Conservation (phyloP, 176 grass and related monocot genomes). For the Themeda triandra region DNA sequence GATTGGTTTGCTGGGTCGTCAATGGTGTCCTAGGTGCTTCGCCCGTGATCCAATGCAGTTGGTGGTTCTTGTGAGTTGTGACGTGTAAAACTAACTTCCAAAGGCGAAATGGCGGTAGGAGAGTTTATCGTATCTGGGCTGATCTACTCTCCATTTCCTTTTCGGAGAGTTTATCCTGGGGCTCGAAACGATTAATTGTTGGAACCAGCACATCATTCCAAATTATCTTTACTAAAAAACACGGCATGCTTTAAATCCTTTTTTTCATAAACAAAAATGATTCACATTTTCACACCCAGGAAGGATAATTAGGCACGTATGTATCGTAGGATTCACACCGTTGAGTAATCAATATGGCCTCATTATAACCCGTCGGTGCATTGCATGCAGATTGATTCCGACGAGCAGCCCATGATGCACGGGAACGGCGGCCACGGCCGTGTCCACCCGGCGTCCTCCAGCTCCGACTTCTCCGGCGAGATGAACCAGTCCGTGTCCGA, state of each 20-base stretch:
- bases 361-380: neutral
- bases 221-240: neutral
- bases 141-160: neutral
- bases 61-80: neutral
- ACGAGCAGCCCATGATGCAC: slow-evolving; percentile 37
- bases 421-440: slow-evolving; percentile 18
- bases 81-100: neutral
- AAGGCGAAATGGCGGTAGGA: neutral
- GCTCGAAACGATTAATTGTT: neutral
- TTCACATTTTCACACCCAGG: neutral
- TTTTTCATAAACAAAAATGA: neutral
- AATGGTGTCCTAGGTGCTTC: too few species aligned
- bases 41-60: too few species aligned
- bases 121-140: neutral
- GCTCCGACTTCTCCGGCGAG: slow-evolving; percentile 55
- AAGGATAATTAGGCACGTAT: neutral
- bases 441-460: slow-evolving; percentile 33
- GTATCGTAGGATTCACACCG: neutral
- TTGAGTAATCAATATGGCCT: neutral
- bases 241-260: neutral
- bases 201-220: neutral
- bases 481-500: slow-evolving; percentile 45
- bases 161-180: neutral
- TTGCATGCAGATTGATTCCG: slow-evolving; percentile 44
- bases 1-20: neutral